Evolutionary conservation across 768 basidiomycete genomes (phyloP).

Genomic region (Lentinula boryana): DNA sequence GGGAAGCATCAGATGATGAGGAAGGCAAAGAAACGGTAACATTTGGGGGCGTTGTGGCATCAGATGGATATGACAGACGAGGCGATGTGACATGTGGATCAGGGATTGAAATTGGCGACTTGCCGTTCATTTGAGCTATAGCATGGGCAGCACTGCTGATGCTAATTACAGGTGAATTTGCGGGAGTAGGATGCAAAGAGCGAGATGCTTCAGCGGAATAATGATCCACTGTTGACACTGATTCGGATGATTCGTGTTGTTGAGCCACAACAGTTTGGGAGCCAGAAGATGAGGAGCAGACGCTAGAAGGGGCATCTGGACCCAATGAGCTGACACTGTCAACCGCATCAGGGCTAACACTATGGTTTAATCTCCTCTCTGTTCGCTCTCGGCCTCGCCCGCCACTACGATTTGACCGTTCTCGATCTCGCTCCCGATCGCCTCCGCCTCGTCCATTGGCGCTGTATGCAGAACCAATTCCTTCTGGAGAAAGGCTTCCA

Average conservation of each 20-base stretch:
- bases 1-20: background rate
- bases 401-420: slow-evolving; percentile 22
- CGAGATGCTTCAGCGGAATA: slow-evolving; percentile 8
- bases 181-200: slow-evolving; percentile 47
- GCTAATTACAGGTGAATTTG: slow-evolving; percentile 49
- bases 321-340: slow-evolving; percentile 18
- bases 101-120: background rate
- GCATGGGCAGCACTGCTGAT: slow-evolving; percentile 20
- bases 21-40: background rate
- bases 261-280: background rate
- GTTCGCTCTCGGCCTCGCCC: slow-evolving; percentile 38
- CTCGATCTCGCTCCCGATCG: slow-evolving; percentile 19
- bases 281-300: background rate
- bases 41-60: background rate
- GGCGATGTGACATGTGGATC: slow-evolving; percentile 2
- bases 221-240: background rate
- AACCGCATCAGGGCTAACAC: slow-evolving; percentile 29
- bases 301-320: slow-evolving; percentile 23
- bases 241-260: background rate
- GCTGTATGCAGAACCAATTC: slow-evolving; percentile 4
- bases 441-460: slow-evolving; percentile 20
- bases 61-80: background rate
- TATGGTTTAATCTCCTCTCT: slow-evolving; percentile 31
- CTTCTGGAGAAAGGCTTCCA: slow-evolving; percentile 24
- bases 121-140: slow-evolving; percentile 5